Evolutionary conservation across 257 asterid species (phyloP), one percentile per base, ranked within the genome.

Genomic region (Capsicum rhomboideum): DNA sequence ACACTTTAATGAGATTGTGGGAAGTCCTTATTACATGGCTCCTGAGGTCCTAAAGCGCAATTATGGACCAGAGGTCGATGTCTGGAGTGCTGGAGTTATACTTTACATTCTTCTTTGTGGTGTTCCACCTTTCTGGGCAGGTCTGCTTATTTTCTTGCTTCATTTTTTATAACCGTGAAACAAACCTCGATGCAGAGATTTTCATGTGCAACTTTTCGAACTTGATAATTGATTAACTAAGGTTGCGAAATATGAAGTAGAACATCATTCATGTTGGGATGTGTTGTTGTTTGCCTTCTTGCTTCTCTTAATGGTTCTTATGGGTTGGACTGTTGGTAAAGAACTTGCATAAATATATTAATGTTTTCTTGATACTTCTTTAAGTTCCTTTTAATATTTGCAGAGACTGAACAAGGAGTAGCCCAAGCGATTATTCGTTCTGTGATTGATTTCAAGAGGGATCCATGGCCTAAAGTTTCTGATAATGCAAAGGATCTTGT

Each of bases 321-420:
- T 42, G 54, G 9, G 16, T 68, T 68, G 28, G 28, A 4, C 14
- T 68, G 44, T 68, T 20, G 54, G 31, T 10, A 71, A 71, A 71
- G 20, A 40, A 10, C 0, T 1, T 71, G 79, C 54, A 20, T n/a
- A n/a, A n/a, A n/a, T n/a, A n/a, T 71, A 79, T 67, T n/a, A 53
- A 61, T 34, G 4, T 64, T 44, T 78, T 52, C 28, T 66, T 59
- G 34, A 31, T 69, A 49, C 69, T 23, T 50, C 69, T 31, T 28
- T 82, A 63, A 21, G 54, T 34, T 37, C 37, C 56, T 28, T 18
- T 50, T 59, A 54, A 72, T 67, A 69, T 71, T 52, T 85, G 84
- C 92, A 93, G 98, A 93, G 89, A 90, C 98, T 16, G 97, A 92
- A 90, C 95, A 93, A 87, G 97, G 97, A 77, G 97, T 93, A 86